A percentile compares a stretch with the other conserved stretches of the same genome.
Evolutionary conservation across 768 basidiomycete species (phyloP).

Genomic region (Baorangia bicolor): DNA sequence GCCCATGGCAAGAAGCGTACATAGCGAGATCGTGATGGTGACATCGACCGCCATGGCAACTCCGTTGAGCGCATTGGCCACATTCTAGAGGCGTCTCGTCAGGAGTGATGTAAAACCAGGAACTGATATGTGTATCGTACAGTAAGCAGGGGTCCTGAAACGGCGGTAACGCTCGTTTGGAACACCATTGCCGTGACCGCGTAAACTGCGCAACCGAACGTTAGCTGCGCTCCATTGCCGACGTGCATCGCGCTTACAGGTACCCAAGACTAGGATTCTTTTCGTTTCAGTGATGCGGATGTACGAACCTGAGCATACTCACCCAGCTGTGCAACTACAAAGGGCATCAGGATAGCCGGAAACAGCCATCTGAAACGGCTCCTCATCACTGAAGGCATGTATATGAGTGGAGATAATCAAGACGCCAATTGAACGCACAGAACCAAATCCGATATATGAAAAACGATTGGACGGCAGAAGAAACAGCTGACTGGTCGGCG

Average conservation of each 20-base stretch:
- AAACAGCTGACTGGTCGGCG: conserved; percentile 17
- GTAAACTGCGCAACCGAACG: conserved; percentile 12
- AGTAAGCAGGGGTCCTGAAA: conserved; percentile 20
- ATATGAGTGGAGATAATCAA: not conserved
- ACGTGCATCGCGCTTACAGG: conserved; percentile 7
- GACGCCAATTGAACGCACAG: conserved; percentile 10
- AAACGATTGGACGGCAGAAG: conserved; percentile 22
- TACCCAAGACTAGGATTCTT: conserved; percentile 10
- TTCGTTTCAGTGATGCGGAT: conserved; percentile 1
- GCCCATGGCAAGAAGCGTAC: conserved; percentile 23
- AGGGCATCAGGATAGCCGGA: conserved; percentile 15
- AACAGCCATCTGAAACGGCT: conserved; percentile 20
- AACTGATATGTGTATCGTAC: conserved; percentile 2
- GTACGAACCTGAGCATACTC: not conserved
- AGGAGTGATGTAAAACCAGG: not conserved
- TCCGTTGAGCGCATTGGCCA: conserved; percentile 13
- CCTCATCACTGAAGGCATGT: conserved; percentile 8
- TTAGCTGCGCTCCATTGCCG: conserved; percentile 2
- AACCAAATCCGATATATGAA: conserved; percentile 29
- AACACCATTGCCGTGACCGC: conserved; percentile 10
- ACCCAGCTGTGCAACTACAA: conserved; percentile 20
- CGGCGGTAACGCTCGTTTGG: conserved; percentile 14
- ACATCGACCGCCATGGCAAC: conserved; percentile 17
- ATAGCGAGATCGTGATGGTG: conserved; percentile 20
- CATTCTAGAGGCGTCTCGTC: conserved; percentile 11